Evolutionary conservation across 176 grass and related monocot species (phyloP), one percentile per base, ranked within the genome.

Genomic region (Musa acuminata): DNA sequence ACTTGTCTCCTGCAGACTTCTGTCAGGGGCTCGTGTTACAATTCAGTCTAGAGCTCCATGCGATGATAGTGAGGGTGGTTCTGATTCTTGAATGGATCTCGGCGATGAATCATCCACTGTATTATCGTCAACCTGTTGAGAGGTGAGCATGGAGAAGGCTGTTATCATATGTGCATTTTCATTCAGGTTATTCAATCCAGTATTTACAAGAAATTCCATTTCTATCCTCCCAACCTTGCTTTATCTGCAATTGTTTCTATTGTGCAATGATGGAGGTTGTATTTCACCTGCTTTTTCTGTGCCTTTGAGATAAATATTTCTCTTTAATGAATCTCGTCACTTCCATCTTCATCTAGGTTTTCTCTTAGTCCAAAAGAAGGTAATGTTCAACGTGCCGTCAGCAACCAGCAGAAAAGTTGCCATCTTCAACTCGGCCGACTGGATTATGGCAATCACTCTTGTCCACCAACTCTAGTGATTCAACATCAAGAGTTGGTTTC

Each of bases 21-120:
- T 73, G 55, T 73, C 71, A 1, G 71, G 71, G 54, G 71, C 71
- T 73, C 71, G 71, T 24, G 71, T 73, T 1, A 73, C 52, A 21
- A 73, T 73, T 54, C 71, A 73, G 11, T 55, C 71, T 24, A 73
- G 71, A 73, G 51, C 71, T 16, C 20, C 20, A 16, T 52, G 71
- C 11, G 22, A 73, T 2, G 22, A 49, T 0, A 71, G 13, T 16
- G 71, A 73, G 13, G 71, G 52, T 6, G 35, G 35, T 53, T 55
- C 51, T 24, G 71, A 73, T 73, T 73, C 71, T 26, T 73, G 19
- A 73, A 24, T 9, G 5, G 21, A 55, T 9, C 27, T 73, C 22
- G 23, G 50, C n/a, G 13, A 11, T 26, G 68, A 43, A 43, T 43
- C 35, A 6, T 43, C 35, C 50, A 27, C 2, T 24, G 23, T 54